Base-by-base conservation (phyloP, 2,329 filamentous ascomycete genomes). In the Beauveria australis region DNA sequence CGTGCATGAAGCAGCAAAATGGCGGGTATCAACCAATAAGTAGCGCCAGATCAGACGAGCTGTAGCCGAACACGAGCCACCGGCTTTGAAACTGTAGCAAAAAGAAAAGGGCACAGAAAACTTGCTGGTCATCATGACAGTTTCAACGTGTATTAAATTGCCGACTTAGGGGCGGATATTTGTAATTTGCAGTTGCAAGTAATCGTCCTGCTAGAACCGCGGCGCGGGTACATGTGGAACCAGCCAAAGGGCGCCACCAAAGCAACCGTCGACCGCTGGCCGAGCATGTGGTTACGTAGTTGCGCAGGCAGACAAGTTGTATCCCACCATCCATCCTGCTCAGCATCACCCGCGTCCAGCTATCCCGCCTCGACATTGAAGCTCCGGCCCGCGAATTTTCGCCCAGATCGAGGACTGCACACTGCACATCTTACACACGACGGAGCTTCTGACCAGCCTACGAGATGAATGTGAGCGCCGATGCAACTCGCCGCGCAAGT, bases 391-490 rank as follows among this genome's bases (percentile, higher is more conserved):
- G 30, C 51, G 30, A 43, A 37, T 22, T 24, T 19, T 26, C 30
- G 14, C 37, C 37, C 40, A 18, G 18, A 19, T 16, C 24, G 19
- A n/a, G 28, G 24, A 53, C 56, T 12, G 3, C 5, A 19, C 7
- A 46, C 49, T 26, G 16, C n/a, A 46, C 3, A 22, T 44, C 14
- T 6, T 10, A 47, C 10, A 46, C 26, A n/a, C 24, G 49, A 18
- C 41, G 14, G 7, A 24, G 10, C 33, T 43, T 55, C 28, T 14
- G 30, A 22, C 52, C 43, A 26, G 61, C 64, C 5, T 37, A 48
- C 69, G 76, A 63, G 67, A 85, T 87, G 84, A 87, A 87, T 74
- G 84, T 85, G 69, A 63, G 60, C 28, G 79, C 69, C 37, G 19
- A 63, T 14, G 63, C 44, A 49, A 54, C 53, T 52, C 55, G 51